Evolutionary conservation across 768 basidiomycete genomes (phyloP).

Genomic region (Mycena maculata): DNA sequence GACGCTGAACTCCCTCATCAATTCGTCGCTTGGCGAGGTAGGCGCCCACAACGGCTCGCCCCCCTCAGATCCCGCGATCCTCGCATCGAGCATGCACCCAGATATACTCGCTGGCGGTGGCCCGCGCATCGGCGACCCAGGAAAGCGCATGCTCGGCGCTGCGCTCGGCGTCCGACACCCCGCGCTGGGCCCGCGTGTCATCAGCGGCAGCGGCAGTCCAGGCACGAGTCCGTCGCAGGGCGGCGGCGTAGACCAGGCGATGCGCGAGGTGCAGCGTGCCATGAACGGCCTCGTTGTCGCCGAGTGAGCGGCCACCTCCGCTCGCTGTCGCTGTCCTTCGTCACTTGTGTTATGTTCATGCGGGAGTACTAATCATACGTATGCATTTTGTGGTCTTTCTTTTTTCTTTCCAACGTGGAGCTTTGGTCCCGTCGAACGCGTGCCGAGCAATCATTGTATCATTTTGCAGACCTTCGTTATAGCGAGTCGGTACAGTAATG

Average conservation of each 20-base stretch:
- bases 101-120: slow-evolving; percentile 56
- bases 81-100: slow-evolving; percentile 66
- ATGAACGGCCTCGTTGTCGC: slow-evolving; percentile 81
- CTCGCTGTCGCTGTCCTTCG: background rate
- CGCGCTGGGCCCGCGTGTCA: slow-evolving; percentile 69
- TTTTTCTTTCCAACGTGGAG: slow-evolving; percentile 29
- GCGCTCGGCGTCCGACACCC: slow-evolving; percentile 89
- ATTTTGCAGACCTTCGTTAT: slow-evolving; percentile 15
- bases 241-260: slow-evolving; percentile 63
- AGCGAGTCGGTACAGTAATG: slow-evolving; percentile 34
- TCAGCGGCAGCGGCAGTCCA: slow-evolving; percentile 56
- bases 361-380: slow-evolving; percentile 27
- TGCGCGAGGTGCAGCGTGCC: slow-evolving; percentile 78
- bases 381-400: slow-evolving; percentile 32
- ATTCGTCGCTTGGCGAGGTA: slow-evolving; percentile 71
- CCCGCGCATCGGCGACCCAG: slow-evolving; percentile 90
- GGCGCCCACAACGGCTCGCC: slow-evolving; percentile 55
- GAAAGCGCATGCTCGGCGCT: slow-evolving; percentile 89
- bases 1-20: slow-evolving; percentile 87
- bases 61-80: slow-evolving; percentile 75
- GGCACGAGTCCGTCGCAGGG: slow-evolving; percentile 54
- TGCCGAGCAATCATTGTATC: slow-evolving; percentile 16
- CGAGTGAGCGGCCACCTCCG: slow-evolving; percentile 58
- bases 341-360: slow-evolving; percentile 12
- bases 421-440: slow-evolving; percentile 31